Percentiles rank a stretch among this genome's conserved stretches.
phyloP scores from a whole-genome alignment of 495 filamentous ascomycete genomes.

The Haplographium delicatum region DNA sequence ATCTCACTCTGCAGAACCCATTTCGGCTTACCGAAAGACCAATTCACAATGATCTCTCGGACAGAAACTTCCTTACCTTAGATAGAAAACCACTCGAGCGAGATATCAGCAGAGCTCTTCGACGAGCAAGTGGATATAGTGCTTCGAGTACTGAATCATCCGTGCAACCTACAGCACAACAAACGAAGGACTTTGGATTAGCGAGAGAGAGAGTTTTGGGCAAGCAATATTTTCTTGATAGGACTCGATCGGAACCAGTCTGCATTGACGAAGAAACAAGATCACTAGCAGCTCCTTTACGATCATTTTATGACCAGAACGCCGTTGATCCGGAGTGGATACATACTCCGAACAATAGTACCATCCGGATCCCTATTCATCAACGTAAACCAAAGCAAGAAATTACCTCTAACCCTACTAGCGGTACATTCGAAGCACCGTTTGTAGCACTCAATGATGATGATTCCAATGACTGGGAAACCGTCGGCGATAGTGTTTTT shows the following conservation, averaged over 20 bases:
- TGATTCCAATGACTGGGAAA: constrained; percentile 25
- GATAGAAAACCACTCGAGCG: constrained; percentile 16
- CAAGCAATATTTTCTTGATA: neutral
- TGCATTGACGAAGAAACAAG: neutral
- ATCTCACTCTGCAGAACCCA: too few relatives aligned
- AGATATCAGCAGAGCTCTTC: constrained; percentile 19
- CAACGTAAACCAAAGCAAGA: too few relatives aligned
- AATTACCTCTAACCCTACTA: too few relatives aligned
- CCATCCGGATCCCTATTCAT: constrained; percentile 19
- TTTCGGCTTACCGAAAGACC: too few relatives aligned
- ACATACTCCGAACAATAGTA: neutral
- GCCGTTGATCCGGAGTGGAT: constrained; percentile 9
- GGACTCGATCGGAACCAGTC: neutral
- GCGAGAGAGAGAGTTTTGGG: neutral
- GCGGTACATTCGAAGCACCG: too few relatives aligned
- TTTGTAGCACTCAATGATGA: too few relatives aligned
- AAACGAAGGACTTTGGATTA: neutral
- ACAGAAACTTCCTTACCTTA: too few relatives aligned
- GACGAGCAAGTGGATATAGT: constrained; percentile 19
- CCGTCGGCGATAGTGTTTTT: constrained; percentile 17
- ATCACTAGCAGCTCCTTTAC: neutral
- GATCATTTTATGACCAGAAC: constrained; percentile 16
- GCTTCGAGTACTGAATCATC: constrained; percentile 7
- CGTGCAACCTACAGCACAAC: neutral
- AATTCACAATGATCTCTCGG: too few relatives aligned